Base-by-base conservation (phyloP, 352 stramenopile genomes). In the Globisporangium parvum region DNA sequence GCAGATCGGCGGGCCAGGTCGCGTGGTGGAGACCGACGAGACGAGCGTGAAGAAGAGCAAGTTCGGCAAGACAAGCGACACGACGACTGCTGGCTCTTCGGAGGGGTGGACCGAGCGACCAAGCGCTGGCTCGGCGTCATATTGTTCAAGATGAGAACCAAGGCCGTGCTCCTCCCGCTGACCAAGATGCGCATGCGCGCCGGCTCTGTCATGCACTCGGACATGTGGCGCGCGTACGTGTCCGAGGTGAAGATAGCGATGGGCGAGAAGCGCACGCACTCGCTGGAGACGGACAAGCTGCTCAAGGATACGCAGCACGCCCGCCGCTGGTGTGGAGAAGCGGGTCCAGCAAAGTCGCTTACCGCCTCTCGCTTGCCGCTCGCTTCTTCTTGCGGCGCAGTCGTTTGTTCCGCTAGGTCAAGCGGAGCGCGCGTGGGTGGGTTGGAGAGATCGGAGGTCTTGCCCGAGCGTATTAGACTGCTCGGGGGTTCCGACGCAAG, bases 41-140 rank as follows among this genome's bases (percentile, higher is more conserved):
- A 28, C 42, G 23, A 47, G 17, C n/a, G 40, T 47, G n/a, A 47
- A 47, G n/a, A 53, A 31, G 20, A 48, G 12, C 31, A 54, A 49
- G 24, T 28, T 15, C 40, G 24, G 24, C n/a, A 35, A 62, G 31
- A 5, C 17, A 35, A 46, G 3, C 23, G 41, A 17, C 20, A 47
- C 42, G 42, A 23, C 12, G 42, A 47, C 12, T 47, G 42, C n/a
- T 28, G 42, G 18, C 42, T 47, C 5, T 47, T 47, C 8, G 21
- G 42, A 2, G 42, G 17, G 0, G 42, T 47, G n/a, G 42, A 47
- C n/a, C 42, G 37, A n/a, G 12, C 11, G 37, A 42, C 11, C 11
- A 42, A 42, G 4, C 37, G n/a, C n/a, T 47, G 42, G n/a, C 28
- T 47, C 17, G 21, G 42, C 42, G 10, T 47, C 21, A 28, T 28